A percentile compares a stretch with the other conserved stretches of the same genome.
These are phyloP conservation scores for Ophiostoma fasciatum DNA, from an alignment of 2,329 filamentous ascomycete species.

Conservation along the genomic window DNA sequence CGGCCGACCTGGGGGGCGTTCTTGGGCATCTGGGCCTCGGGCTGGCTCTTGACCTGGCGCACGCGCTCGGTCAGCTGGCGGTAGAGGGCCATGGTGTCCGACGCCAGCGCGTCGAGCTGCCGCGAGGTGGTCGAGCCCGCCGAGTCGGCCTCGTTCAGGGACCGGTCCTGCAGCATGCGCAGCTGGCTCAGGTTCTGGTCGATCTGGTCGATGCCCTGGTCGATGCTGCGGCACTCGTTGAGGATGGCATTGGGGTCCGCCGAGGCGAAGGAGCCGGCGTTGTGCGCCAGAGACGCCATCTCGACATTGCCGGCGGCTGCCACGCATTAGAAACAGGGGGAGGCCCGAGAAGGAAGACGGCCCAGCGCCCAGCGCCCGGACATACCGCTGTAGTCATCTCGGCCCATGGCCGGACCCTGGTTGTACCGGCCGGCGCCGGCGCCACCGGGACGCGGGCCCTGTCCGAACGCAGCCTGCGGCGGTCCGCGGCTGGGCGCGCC, in stretches of 20 bases:
- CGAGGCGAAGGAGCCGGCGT: conserved; percentile 27
- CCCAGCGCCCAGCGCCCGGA: background rate
- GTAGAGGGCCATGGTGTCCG: conserved; percentile 74
- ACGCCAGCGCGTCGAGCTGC: conserved; percentile 57
- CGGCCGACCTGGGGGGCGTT: conserved; percentile 71
- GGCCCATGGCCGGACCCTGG: conserved; percentile 17
- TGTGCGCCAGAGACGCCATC: conserved; percentile 50
- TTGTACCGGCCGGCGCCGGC: conserved; percentile 14
- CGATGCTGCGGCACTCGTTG: conserved; percentile 72
- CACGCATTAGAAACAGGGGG: too few relatives aligned
- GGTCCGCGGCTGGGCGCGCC: conserved; percentile 16
- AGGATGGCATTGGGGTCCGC: conserved; percentile 62
- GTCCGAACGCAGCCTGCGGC: conserved; percentile 17
- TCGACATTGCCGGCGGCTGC: conserved; percentile 42
- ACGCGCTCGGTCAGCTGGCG: conserved; percentile 65
- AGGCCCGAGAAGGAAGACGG: too few relatives aligned
- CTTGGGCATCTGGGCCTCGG: conserved; percentile 55
- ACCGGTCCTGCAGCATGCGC: conserved; percentile 52
- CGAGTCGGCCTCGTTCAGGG: conserved; percentile 61
- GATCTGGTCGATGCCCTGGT: conserved; percentile 60
- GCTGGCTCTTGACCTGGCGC: conserved; percentile 60
- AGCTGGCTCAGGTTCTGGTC: conserved; percentile 59
- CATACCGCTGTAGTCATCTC: conserved; percentile 24
- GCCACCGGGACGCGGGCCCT: conserved; percentile 17
- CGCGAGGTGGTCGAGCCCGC: conserved; percentile 49